Evolutionary conservation across 208 protist species (phyloP).

Genomic region (Trypanosoma lewisi): DNA sequence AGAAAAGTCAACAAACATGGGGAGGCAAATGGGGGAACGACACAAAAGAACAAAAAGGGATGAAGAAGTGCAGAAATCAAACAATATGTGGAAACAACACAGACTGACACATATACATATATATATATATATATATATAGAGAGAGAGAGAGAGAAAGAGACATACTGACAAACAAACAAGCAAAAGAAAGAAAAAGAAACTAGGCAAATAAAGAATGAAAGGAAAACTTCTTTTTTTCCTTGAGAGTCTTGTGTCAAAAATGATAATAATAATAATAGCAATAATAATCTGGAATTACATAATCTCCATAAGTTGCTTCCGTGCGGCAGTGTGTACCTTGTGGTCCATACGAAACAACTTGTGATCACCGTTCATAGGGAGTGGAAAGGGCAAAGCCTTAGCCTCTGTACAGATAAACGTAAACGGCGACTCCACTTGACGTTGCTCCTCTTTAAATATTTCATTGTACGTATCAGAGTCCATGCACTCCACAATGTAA

Average conservation of each 20-base stretch:
- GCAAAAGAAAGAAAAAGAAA: too few species aligned
- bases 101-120: too few species aligned
- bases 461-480: slow-evolving; percentile 55
- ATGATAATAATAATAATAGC: background rate
- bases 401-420: slow-evolving; percentile 85
- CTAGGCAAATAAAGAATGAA: too few species aligned
- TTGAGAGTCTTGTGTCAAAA: too few species aligned
- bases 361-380: slow-evolving; percentile 89
- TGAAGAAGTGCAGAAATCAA: background rate
- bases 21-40: slow-evolving; percentile 4
- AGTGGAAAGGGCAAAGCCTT: slow-evolving; percentile 79
- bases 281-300: background rate
- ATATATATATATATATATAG: too few species aligned
- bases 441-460: slow-evolving; percentile 53
- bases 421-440: slow-evolving; percentile 76
- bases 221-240: too few species aligned
- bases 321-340: slow-evolving; percentile 62
- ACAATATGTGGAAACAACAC: too few species aligned
- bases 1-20: slow-evolving; percentile 3
- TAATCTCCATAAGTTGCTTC: slow-evolving; percentile 75
- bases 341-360: slow-evolving; percentile 85
- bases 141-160: too few species aligned
- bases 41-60: slow-evolving; percentile 2
- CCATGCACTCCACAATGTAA: slow-evolving; percentile 77
- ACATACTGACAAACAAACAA: too few species aligned